A percentile compares a stretch with the other conserved stretches of the same genome.
phyloP scores from a whole-genome alignment of 192 early-diverging fungal genomes.

The Ambispora gerdemannii region DNA sequence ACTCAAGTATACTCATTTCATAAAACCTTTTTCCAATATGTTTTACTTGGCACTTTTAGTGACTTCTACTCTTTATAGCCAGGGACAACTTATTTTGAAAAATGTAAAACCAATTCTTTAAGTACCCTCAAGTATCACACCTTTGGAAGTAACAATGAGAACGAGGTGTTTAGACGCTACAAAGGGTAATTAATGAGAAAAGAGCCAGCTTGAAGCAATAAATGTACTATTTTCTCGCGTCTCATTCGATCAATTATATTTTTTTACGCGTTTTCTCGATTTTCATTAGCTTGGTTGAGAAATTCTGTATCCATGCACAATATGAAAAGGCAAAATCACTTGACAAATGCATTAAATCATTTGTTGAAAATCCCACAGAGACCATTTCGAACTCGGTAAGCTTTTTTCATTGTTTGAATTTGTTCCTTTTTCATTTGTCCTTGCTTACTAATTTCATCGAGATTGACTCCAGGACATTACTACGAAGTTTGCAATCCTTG shows the following conservation, averaged over 20 bases:
- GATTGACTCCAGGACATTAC: not conserved
- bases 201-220: not conserved
- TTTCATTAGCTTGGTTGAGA: not conserved
- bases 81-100: not conserved
- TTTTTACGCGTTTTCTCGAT: not conserved
- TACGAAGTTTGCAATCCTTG: conserved; percentile 4
- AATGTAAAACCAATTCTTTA: not conserved
- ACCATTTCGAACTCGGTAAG: not conserved
- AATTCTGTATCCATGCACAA: conserved; percentile 17
- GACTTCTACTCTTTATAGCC: not conserved
- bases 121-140: conserved; percentile 2
- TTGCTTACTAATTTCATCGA: not conserved
- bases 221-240: not conserved
- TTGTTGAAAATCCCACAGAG: not conserved
- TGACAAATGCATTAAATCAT: not conserved
- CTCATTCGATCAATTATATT: not conserved
- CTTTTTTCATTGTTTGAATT: not conserved
- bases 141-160: conserved; percentile 17
- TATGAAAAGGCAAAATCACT: not conserved
- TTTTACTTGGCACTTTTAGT: not conserved
- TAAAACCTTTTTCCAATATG: not conserved
- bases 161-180: not conserved
- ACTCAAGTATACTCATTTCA: not conserved
- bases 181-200: too few relatives aligned
- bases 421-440: not conserved